phyloP scores from a whole-genome alignment of 1,139 yeast species.

The Yamadazyma mexicana region DNA sequence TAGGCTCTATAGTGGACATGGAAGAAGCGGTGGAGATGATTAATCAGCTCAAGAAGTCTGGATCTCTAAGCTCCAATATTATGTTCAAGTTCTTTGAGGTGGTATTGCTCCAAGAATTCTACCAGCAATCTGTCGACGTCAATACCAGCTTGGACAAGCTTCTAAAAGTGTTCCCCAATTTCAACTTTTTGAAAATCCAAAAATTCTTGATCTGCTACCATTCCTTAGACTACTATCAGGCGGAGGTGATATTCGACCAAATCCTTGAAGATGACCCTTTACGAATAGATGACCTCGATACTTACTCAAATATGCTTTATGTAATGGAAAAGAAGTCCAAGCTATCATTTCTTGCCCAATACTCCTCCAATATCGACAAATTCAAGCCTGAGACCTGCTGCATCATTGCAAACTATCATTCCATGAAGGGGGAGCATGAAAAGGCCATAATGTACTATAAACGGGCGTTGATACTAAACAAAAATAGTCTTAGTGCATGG shows the following conservation, averaged over 20 bases:
- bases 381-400: slow-evolving; percentile 96
- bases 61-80: slow-evolving; percentile 27
- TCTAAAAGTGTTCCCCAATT: slow-evolving; percentile 60
- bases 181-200: slow-evolving; percentile 75
- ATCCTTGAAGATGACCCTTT: slow-evolving; percentile 78
- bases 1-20: slow-evolving; percentile 60
- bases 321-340: slow-evolving; percentile 91
- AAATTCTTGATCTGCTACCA: slow-evolving; percentile 81
- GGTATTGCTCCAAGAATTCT: slow-evolving; percentile 76
- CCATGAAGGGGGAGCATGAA: slow-evolving; percentile 90
- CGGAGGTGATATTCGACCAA: slow-evolving; percentile 78
- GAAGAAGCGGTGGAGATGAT: slow-evolving; percentile 61
- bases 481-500: slow-evolving; percentile 90
- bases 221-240: slow-evolving; percentile 73
- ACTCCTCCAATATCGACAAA: slow-evolving; percentile 78
- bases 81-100: slow-evolving; percentile 73
- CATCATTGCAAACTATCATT: slow-evolving; percentile 89
- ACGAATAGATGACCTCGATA: slow-evolving; percentile 85
- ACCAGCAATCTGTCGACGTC: slow-evolving; percentile 56
- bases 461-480: slow-evolving; percentile 80
- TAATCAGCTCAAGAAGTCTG: slow-evolving; percentile 30
- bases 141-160: slow-evolving; percentile 50
- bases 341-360: slow-evolving; percentile 82
- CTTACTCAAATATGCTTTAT: slow-evolving; percentile 88
- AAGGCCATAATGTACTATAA: slow-evolving; percentile 92